Evolutionary conservation across 2,329 filamentous ascomycete genomes (phyloP).

Genomic region (Penicillium sp.): DNA sequence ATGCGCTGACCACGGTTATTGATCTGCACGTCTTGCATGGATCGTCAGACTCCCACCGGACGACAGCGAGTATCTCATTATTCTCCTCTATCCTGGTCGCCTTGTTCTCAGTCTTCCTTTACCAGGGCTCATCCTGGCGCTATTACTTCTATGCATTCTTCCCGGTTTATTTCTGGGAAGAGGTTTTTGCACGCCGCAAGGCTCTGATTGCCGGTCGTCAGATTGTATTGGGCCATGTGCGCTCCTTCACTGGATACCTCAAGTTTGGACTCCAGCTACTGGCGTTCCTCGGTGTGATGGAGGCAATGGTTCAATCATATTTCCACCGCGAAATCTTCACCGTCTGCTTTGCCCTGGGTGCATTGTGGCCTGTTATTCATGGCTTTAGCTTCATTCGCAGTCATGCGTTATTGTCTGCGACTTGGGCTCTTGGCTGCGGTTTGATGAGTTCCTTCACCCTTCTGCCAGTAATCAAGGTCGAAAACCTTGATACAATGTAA

Average conservation of each 20-base stretch:
- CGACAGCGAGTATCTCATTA: conserved; percentile 55
- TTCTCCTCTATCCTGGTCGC: conserved; percentile 75
- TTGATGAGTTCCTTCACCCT: conserved; percentile 90
- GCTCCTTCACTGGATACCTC: conserved; percentile 55
- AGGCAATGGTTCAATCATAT: conserved; percentile 84
- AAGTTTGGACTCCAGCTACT: conserved; percentile 63
- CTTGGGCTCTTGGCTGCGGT: conserved; percentile 74
- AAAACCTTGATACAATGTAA: conserved; percentile 72
- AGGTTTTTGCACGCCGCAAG: conserved; percentile 74
- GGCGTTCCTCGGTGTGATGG: conserved; percentile 70
- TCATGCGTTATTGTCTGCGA: conserved; percentile 61
- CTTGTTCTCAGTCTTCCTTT: conserved; percentile 74
- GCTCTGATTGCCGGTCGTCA: conserved; percentile 66
- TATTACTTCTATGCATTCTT: conserved; percentile 95
- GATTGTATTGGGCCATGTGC: conserved; percentile 67
- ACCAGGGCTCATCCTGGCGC: conserved; percentile 73
- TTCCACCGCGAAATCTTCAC: conserved; percentile 88
- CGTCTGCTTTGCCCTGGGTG: conserved; percentile 69
- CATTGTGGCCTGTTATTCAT: conserved; percentile 74
- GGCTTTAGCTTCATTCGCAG: conserved; percentile 68
- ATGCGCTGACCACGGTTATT: conserved; percentile 82
- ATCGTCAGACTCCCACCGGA: conserved; percentile 62
- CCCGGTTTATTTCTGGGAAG: conserved; percentile 94
- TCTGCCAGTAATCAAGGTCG: conserved; percentile 79
- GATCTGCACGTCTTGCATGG: conserved; percentile 82